Evolutionary conservation across 768 basidiomycete species (phyloP).

Genomic region (Mrakia hoshinonis): DNA sequence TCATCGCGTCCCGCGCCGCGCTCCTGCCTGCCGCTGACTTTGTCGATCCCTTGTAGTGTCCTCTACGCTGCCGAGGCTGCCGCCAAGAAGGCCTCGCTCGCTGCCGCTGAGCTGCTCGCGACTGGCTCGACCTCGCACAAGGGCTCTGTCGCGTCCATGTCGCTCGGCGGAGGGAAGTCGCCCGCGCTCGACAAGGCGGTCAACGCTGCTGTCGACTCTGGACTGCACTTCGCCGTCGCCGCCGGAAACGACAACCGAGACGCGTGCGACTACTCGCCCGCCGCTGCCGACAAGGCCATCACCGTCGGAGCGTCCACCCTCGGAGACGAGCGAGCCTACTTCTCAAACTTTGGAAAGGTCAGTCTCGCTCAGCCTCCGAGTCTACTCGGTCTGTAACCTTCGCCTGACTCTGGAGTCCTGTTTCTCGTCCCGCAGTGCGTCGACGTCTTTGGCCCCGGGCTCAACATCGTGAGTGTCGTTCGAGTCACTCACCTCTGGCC

Average conservation of each 20-base stretch:
- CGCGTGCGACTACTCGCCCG: constrained; percentile 79
- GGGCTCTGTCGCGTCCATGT: constrained; percentile 89
- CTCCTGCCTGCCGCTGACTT: background rate
- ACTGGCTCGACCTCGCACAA: constrained; percentile 78
- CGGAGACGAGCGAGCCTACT: constrained; percentile 45
- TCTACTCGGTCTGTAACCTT: no score
- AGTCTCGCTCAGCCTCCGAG: background rate
- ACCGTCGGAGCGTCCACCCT: constrained; percentile 76
- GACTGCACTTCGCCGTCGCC: constrained; percentile 78
- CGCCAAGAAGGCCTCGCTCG: constrained; percentile 51
- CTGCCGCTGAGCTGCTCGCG: constrained; percentile 55
- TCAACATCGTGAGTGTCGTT: constrained; percentile 56
- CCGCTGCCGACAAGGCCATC: constrained; percentile 74
- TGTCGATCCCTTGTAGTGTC: constrained; percentile 29
- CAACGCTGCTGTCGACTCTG: constrained; percentile 68
- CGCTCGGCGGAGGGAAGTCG: constrained; percentile 90
- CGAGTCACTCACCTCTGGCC: background rate
- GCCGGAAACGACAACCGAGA: constrained; percentile 31
- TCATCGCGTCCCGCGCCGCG: background rate
- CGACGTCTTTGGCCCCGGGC: constrained; percentile 81
- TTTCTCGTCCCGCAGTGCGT: constrained; percentile 50
- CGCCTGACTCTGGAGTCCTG: no score
- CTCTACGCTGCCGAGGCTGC: constrained; percentile 56
- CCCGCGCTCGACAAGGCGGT: constrained; percentile 73
- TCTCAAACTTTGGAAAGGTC: constrained; percentile 66